Conservation (phyloP, 352 stramenopile species). For the Pythium grandisporangium region DNA sequence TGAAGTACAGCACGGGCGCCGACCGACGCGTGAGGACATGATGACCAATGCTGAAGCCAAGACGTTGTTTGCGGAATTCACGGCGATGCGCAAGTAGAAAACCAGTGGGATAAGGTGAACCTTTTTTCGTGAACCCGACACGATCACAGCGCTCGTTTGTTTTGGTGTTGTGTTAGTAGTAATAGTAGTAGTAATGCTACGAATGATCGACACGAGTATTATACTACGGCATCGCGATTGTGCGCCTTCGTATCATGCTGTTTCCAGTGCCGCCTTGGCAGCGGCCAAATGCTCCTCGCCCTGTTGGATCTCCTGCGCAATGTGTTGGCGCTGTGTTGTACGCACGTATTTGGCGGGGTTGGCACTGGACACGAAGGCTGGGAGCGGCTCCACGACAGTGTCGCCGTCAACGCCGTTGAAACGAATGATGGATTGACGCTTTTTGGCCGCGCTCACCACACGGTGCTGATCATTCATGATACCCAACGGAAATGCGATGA, state of each 20-base stretch:
- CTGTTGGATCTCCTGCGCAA: constrained; percentile 41
- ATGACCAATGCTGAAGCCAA: constrained; percentile 40
- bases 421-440: constrained; percentile 75
- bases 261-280: constrained; percentile 36
- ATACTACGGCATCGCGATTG: too few relatives aligned
- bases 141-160: too few relatives aligned
- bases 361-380: constrained; percentile 35
- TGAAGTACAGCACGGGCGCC: constrained; percentile 30
- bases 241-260: constrained; percentile 9
- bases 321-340: constrained; percentile 27
- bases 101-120: too few relatives aligned
- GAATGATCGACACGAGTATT: too few relatives aligned
- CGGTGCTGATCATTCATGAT: too few relatives aligned
- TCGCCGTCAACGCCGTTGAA: constrained; percentile 75
- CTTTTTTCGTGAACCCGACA: too few relatives aligned
- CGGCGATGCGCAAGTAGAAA: constrained; percentile 49
- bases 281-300: constrained; percentile 57
- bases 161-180: too few relatives aligned
- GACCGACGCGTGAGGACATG: constrained; percentile 63
- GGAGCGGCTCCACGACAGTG: constrained; percentile 54
- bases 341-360: constrained; percentile 44
- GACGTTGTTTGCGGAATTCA: constrained; percentile 65
- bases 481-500: constrained; percentile 1
- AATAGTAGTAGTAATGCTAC: too few relatives aligned
- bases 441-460: constrained; percentile 62